phyloP scores from a whole-genome alignment of 257 asterid species.

The Lycium ferocissimum region DNA sequence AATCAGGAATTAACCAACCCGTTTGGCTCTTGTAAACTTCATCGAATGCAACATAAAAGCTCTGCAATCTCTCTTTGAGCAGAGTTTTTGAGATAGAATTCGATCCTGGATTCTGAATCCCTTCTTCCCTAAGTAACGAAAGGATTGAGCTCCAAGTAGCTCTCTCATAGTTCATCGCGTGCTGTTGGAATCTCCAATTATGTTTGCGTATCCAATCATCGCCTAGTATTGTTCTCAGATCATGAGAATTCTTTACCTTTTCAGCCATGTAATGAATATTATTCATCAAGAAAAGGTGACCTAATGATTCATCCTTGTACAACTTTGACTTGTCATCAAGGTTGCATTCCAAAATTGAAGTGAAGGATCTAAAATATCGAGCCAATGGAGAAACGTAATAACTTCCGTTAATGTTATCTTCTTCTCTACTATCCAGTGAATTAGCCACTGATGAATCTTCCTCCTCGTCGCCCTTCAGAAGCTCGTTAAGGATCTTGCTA shows the following conservation, averaged over 20 bases:
- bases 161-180: slow-evolving; percentile 80
- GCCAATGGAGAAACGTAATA: slow-evolving; percentile 52
- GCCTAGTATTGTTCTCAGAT: slow-evolving; percentile 65
- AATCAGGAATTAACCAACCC: slow-evolving; percentile 73
- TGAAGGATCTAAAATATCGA: slow-evolving; percentile 59
- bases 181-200: slow-evolving; percentile 81
- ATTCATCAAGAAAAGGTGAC: slow-evolving; percentile 84
- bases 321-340: slow-evolving; percentile 70
- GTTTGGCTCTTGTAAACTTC: slow-evolving; percentile 93
- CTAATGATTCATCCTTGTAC: slow-evolving; percentile 77
- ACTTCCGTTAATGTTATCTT: slow-evolving; percentile 40
- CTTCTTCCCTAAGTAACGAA: slow-evolving; percentile 66
- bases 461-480: slow-evolving; percentile 60
- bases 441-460: slow-evolving; percentile 36
- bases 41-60: slow-evolving; percentile 81
- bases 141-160: slow-evolving; percentile 95
- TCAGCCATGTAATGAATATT: slow-evolving; percentile 87
- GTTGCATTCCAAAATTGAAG: slow-evolving; percentile 62
- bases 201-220: slow-evolving; percentile 82
- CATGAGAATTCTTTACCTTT: slow-evolving; percentile 61
- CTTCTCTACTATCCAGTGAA: slow-evolving; percentile 62
- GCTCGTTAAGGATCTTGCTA: slow-evolving; percentile 60
- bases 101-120: slow-evolving; percentile 70
- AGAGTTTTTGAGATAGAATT: slow-evolving; percentile 59
- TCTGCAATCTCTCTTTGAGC: slow-evolving; percentile 74